Percentiles rank a stretch among this genome's conserved stretches.
Evolutionary conservation across 169 alveolate genomes (phyloP).

Genomic region (Cryptosporidium sp.): DNA sequence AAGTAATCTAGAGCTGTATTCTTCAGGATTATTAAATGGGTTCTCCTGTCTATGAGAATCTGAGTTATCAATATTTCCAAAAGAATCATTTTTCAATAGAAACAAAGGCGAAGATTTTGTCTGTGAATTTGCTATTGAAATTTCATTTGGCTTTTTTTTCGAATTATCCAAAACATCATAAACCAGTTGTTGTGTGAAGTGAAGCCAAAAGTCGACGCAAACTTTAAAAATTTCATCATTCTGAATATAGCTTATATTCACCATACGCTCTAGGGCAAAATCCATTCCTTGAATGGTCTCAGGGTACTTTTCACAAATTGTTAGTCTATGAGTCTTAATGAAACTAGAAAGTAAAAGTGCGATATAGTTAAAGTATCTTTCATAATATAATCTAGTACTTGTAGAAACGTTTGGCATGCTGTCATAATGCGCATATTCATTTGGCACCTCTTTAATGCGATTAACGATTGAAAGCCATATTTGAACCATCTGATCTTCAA

Average conservation of each 20-base stretch:
- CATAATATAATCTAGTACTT: conserved; percentile 86
- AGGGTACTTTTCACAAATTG: conserved; percentile 67
- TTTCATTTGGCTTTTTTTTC: conserved; percentile 71
- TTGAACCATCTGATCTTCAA: conserved; percentile 81
- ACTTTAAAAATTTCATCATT: conserved; percentile 97
- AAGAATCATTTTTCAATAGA: conserved; percentile 56
- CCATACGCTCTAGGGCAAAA: conserved; percentile 69
- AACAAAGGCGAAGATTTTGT: conserved; percentile 44
- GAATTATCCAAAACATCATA: conserved; percentile 84
- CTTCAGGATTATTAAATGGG: conserved; percentile 62
- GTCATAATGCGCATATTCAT: conserved; percentile 83
- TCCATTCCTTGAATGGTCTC: conserved; percentile 32
- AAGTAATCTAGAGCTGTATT: conserved; percentile 54
- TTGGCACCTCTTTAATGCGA: conserved; percentile 84
- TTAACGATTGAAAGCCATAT: conserved; percentile 86
- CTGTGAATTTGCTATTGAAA: not conserved
- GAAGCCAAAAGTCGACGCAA: conserved; percentile 97
- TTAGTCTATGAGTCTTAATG: conserved; percentile 76
- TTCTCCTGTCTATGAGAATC: conserved; percentile 14
- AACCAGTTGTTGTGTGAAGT: conserved; percentile 87
- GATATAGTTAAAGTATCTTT: conserved; percentile 87
- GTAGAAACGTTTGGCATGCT: conserved; percentile 84
- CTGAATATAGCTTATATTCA: conserved; percentile 82
- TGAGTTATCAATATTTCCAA: conserved; percentile 45
- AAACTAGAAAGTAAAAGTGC: conserved; percentile 86